Evolutionary conservation across 768 basidiomycete species (phyloP).

Genomic region (Tylopilus felleus): DNA sequence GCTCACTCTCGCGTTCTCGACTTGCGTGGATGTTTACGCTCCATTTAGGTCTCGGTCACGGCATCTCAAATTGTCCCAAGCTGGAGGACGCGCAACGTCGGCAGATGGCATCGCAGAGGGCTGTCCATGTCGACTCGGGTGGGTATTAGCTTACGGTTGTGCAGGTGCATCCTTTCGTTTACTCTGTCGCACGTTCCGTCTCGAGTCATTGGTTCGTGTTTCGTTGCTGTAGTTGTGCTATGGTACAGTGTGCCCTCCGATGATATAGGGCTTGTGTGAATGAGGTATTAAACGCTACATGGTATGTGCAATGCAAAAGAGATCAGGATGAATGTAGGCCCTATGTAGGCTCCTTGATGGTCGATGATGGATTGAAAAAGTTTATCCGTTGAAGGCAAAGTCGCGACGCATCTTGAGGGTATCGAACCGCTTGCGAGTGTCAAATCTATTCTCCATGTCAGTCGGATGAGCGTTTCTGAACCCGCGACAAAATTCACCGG

Average conservation of each 20-base stretch:
- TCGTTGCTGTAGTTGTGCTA: conserved; percentile 4
- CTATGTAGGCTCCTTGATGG: not conserved
- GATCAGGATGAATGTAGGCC: not conserved
- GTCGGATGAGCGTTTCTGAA: not conserved
- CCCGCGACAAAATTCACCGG: conserved; percentile 13
- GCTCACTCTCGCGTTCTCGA: conserved; percentile 5
- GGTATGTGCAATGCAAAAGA: conserved; percentile 4
- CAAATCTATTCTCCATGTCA: conserved; percentile 1
- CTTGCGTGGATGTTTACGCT: not conserved
- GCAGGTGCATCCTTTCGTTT: not conserved
- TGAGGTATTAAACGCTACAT: conserved; percentile 9
- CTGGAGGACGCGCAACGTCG: conserved; percentile 89
- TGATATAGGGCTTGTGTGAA: not conserved
- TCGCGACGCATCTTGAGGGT: conserved; percentile 27
- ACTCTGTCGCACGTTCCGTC: not conserved
- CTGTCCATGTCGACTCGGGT: conserved; percentile 58
- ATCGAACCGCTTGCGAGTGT: conserved; percentile 16
- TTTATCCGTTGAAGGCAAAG: conserved; percentile 32
- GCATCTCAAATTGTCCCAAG: conserved; percentile 94
- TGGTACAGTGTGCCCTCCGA: conserved; percentile 5
- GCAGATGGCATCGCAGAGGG: conserved; percentile 85
- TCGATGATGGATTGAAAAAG: not conserved
- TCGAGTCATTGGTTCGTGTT: not conserved
- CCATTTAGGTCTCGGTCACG: conserved; percentile 79
- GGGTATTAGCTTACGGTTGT: conserved; percentile 23